Evolutionary conservation across 148 eudicot genomes (phyloP).

Genomic region (Hydrangea macrophylla): DNA sequence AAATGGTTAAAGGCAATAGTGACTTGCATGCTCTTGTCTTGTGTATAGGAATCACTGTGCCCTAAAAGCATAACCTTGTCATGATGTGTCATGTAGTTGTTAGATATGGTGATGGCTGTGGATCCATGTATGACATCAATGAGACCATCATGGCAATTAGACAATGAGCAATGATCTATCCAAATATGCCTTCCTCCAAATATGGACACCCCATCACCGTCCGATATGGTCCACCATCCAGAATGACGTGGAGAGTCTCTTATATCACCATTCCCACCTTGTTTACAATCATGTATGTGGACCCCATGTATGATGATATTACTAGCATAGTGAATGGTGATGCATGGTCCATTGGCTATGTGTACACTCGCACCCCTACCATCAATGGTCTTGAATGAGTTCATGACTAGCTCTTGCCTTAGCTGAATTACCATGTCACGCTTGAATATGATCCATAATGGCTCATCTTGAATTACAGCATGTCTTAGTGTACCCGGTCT

Average conservation of each 20-base stretch:
- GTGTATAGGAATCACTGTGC: conserved; percentile 22
- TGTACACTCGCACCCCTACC: conserved; percentile 37
- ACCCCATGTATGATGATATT: conserved; percentile 38
- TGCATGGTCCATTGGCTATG: conserved; percentile 35
- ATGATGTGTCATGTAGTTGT: conserved; percentile 29
- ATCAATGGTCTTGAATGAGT: conserved; percentile 36
- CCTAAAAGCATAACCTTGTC: conserved; percentile 35
- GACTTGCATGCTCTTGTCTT: conserved; percentile 31
- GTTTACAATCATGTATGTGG: conserved; percentile 37
- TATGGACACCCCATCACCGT: conserved; percentile 31
- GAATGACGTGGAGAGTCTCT: conserved; percentile 24
- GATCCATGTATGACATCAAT: conserved; percentile 31
- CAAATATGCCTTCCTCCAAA: conserved; percentile 15
- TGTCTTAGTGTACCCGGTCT: conserved; percentile 27
- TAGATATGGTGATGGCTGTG: conserved; percentile 26
- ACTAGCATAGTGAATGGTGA: conserved; percentile 27
- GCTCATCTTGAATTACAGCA: conserved; percentile 28
- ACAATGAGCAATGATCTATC: conserved; percentile 33
- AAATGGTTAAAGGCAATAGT: conserved; percentile 30
- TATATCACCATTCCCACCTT: conserved; percentile 19
- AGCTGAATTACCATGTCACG: conserved; percentile 35
- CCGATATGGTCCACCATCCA: conserved; percentile 22
- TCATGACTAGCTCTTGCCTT: conserved; percentile 31
- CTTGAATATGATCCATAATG: conserved; percentile 36
- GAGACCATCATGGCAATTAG: conserved; percentile 26